These are phyloP conservation scores for Scheffersomyces stipitis DNA, from an alignment of 805 yeast species.

Conservation along the genomic window DNA sequence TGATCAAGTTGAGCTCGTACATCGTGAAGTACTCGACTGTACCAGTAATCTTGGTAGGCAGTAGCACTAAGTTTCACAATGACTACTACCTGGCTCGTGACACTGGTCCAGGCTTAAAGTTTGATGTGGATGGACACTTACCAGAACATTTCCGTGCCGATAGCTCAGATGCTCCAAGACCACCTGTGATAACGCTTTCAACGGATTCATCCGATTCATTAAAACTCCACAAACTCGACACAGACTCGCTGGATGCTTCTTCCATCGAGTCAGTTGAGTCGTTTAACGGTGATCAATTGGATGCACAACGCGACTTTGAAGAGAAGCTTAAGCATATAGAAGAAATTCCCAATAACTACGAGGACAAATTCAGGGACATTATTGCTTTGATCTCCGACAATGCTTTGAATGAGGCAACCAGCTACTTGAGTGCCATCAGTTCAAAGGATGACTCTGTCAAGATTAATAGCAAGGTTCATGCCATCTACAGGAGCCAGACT, in stretches of 20 bases:
- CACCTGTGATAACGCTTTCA: neutral
- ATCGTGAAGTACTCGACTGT: slow-evolving; percentile 38
- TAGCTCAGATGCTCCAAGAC: neutral
- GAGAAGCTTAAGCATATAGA: slow-evolving; percentile 1
- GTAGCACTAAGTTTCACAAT: slow-evolving; percentile 17
- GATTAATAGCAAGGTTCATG: slow-evolving; percentile 33
- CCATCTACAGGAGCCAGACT: slow-evolving; percentile 30
- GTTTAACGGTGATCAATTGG: slow-evolving; percentile 1
- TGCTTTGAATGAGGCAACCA: slow-evolving; percentile 26
- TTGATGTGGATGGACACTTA: slow-evolving; percentile 3
- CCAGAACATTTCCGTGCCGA: neutral
- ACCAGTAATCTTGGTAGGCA: slow-evolving; percentile 40
- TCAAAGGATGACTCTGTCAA: slow-evolving; percentile 20
- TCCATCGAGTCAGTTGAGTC: slow-evolving; percentile 7
- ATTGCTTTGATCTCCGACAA: slow-evolving; percentile 21
- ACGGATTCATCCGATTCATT: neutral
- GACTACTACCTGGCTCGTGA: neutral
- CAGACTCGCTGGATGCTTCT: neutral
- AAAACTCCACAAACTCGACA: slow-evolving; percentile 1
- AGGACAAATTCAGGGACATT: slow-evolving; percentile 22
- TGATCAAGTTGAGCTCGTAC: slow-evolving; percentile 38
- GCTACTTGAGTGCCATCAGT: slow-evolving; percentile 22
- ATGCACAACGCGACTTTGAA: slow-evolving; percentile 1
- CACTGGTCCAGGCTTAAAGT: slow-evolving; percentile 1
- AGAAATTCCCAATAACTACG: neutral